phyloP scores from a whole-genome alignment of 306 rosid species.

The Lathyrus tuberosus region DNA sequence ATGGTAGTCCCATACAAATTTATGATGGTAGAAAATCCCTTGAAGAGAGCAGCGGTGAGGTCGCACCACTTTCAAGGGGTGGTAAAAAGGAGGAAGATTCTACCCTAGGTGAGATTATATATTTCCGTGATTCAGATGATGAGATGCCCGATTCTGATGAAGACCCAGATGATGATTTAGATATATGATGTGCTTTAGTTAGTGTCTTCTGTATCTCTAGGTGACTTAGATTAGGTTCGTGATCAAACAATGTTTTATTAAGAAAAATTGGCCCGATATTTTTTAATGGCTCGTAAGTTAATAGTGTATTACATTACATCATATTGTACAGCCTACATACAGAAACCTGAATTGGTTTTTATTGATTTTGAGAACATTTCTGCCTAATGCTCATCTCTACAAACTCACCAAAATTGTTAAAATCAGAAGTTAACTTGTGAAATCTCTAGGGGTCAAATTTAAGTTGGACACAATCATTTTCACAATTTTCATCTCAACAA shows the following conservation, averaged over 20 bases:
- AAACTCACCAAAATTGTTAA: no score
- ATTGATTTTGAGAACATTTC: neutral
- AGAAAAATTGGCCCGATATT: neutral
- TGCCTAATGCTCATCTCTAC: neutral
- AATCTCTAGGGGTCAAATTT: no score
- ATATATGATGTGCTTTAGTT: slow-evolving; percentile 51
- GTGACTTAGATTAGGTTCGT: slow-evolving; percentile 23
- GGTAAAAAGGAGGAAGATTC: slow-evolving; percentile 52
- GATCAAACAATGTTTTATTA: neutral
- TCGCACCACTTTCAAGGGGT: slow-evolving; percentile 39
- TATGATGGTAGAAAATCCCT: slow-evolving; percentile 86
- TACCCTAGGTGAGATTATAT: slow-evolving; percentile 84
- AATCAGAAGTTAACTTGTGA: no score
- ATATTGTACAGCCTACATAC: slow-evolving; percentile 29
- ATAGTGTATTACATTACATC: slow-evolving; percentile 15
- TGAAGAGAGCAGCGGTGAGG: slow-evolving; percentile 48
- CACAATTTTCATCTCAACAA: no score
- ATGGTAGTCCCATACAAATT: slow-evolving; percentile 74
- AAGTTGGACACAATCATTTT: no score
- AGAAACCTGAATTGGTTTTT: slow-evolving; percentile 20
- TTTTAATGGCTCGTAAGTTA: slow-evolving; percentile 12
- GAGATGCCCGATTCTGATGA: slow-evolving; percentile 99
- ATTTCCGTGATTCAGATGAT: slow-evolving; percentile 89
- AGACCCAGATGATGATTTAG: slow-evolving; percentile 97
- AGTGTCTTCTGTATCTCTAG: slow-evolving; percentile 14